phyloP scores from a whole-genome alignment of 495 filamentous ascomycete species.

The Xylaria flabelliformis region DNA sequence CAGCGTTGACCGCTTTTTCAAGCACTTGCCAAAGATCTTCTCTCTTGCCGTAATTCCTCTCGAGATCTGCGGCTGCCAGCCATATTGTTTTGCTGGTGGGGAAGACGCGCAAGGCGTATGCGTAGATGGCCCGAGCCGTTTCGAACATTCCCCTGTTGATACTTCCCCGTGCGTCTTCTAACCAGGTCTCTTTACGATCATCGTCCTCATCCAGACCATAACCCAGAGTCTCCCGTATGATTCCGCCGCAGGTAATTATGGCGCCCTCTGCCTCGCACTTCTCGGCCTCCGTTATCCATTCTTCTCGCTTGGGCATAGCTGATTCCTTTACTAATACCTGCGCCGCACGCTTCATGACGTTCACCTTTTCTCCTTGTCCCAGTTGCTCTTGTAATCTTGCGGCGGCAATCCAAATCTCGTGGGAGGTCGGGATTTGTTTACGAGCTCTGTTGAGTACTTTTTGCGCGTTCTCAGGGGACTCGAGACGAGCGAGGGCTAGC shows the following conservation, averaged over 20 bases:
- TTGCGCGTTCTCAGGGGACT: conserved; percentile 87
- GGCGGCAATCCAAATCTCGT: conserved; percentile 96
- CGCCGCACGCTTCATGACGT: conserved; percentile 93
- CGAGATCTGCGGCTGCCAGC: conserved; percentile 88
- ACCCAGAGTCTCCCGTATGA: conserved; percentile 91
- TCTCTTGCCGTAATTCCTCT: conserved; percentile 85
- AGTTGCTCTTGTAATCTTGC: conserved; percentile 91
- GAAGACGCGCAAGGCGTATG: conserved; percentile 88
- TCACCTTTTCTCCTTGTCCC: conserved; percentile 70
- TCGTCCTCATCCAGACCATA: conserved; percentile 96
- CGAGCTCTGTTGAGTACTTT: conserved; percentile 94
- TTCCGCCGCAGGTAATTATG: conserved; percentile 81
- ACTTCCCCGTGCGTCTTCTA: conserved; percentile 84
- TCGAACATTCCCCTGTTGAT: conserved; percentile 81
- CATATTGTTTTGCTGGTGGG: conserved; percentile 81
- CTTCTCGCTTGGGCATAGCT: conserved; percentile 94
- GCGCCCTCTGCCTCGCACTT: conserved; percentile 94
- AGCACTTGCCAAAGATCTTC: conserved; percentile 83
- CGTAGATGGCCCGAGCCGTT: conserved; percentile 91
- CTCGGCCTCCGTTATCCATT: conserved; percentile 95
- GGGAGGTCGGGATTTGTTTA: conserved; percentile 87
- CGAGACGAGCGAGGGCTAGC: conserved; percentile 89
- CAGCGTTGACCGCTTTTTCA: conserved; percentile 92
- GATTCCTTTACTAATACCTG: conserved; percentile 89
- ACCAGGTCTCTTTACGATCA: conserved; percentile 92